Percentiles rank a stretch among this genome's conserved stretches.
Conservation (phyloP, 2,329 filamentous ascomycete genomes). For the Colletotrichum scovillei region DNA sequence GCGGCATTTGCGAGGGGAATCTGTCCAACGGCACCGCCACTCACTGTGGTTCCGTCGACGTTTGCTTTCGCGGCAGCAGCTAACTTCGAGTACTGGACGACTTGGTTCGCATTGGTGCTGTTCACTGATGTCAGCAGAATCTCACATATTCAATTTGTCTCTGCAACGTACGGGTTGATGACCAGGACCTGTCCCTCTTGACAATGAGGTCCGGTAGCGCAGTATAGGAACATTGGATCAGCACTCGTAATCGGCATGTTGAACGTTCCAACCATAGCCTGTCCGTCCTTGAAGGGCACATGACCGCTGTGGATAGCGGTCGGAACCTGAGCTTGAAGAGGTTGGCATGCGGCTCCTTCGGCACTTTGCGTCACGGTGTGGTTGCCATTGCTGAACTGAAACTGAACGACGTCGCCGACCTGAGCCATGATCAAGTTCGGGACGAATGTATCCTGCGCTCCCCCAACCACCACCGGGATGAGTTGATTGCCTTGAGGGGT, state of each 20-base stretch:
- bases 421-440: constrained; percentile 49
- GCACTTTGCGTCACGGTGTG: constrained; percentile 56
- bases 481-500: constrained; percentile 31
- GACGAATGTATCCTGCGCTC: constrained; percentile 49
- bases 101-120: constrained; percentile 42
- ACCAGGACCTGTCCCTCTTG: constrained; percentile 62
- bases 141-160: too few species aligned
- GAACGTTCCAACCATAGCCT: constrained; percentile 56
- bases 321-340: constrained; percentile 47
- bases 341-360: constrained; percentile 49
- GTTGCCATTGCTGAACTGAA: constrained; percentile 56
- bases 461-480: constrained; percentile 51
- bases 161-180: constrained; percentile 55
- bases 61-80: constrained; percentile 38
- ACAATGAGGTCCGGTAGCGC: constrained; percentile 60
- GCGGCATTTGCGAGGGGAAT: constrained; percentile 44
- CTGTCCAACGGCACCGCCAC: constrained; percentile 42
- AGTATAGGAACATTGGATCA: constrained; percentile 62
- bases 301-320: constrained; percentile 53
- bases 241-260: constrained; percentile 57
- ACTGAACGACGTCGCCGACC: constrained; percentile 52
- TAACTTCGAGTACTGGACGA: constrained; percentile 43
- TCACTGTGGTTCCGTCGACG: constrained; percentile 42
- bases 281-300: constrained; percentile 50
- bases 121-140: constrained; percentile 17